These are phyloP conservation scores for Cryptococcus sp. DNA, from an alignment of 1,284 basidiomycete species.

Conservation along the genomic window DNA sequence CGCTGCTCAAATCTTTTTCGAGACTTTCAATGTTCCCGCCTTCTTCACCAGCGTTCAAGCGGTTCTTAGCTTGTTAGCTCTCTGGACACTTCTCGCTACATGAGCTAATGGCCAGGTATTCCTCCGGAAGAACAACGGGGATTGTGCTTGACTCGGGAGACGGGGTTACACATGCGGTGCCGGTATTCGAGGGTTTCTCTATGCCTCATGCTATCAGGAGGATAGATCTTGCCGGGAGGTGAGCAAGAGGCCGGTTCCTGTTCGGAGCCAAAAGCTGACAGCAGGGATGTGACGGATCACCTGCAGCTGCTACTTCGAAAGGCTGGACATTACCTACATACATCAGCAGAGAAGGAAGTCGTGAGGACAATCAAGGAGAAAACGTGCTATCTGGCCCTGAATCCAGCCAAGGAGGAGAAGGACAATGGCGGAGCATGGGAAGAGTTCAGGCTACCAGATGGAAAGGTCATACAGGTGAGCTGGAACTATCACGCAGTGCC, in stretches of 20 bases:
- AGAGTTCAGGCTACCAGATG: constrained; percentile 92
- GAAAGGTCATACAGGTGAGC: constrained; percentile 80
- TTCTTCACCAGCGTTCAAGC: constrained; percentile 97
- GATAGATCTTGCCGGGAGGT: constrained; percentile 93
- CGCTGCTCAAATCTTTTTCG: constrained; percentile 96
- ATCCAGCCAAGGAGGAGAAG: constrained; percentile 92
- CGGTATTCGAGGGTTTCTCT: constrained; percentile 98
- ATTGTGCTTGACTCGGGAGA: constrained; percentile 98
- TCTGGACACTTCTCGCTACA: neutral
- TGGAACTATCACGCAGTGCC: neutral
- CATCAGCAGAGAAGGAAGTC: constrained; percentile 94
- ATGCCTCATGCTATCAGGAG: constrained; percentile 97
- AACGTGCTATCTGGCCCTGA: constrained; percentile 88
- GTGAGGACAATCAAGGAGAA: constrained; percentile 98
- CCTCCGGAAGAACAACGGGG: constrained; percentile 96
- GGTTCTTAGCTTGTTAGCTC: constrained; percentile 80
- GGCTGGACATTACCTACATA: constrained; percentile 89
- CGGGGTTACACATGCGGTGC: constrained; percentile 97
- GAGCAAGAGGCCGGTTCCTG: constrained; percentile 22
- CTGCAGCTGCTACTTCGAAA: constrained; percentile 91
- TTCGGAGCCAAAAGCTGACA: constrained; percentile 6
- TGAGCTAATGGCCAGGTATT: constrained; percentile 61
- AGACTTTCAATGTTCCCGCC: constrained; percentile 98
- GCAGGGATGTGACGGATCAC: constrained; percentile 91
- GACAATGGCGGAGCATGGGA: constrained; percentile 68